phyloP scores from a whole-genome alignment of 164 flowering plant species.

The Vitis riparia region DNA sequence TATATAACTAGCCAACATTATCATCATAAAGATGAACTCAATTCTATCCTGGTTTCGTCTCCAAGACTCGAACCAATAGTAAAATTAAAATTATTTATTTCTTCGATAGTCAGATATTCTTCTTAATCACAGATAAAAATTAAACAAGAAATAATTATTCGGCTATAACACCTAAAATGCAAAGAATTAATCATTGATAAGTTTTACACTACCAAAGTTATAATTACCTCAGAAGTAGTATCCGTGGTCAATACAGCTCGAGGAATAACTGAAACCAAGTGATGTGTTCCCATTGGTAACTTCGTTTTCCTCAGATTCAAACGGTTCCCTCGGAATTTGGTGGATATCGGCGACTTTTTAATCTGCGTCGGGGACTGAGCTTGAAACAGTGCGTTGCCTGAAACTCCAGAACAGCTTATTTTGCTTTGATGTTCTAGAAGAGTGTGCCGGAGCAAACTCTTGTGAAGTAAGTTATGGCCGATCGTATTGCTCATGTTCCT shows the following conservation, averaged over 20 bases:
- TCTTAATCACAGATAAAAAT: too few species aligned
- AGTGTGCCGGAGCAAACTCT: conserved; percentile 33
- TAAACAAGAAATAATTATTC: too few species aligned
- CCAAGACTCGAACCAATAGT: too few species aligned
- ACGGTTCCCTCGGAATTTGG: conserved; percentile 35
- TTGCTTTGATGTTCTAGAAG: conserved; percentile 51
- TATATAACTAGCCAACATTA: too few species aligned
- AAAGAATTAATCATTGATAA: too few species aligned
- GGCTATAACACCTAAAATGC: too few species aligned
- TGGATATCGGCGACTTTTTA: conserved; percentile 30
- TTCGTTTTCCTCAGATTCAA: conserved; percentile 25
- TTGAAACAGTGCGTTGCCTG: conserved; percentile 43
- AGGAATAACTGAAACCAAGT: conserved; percentile 31
- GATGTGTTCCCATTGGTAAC: conserved; percentile 28
- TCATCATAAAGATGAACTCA: too few species aligned
- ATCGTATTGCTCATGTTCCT: conserved; percentile 69
- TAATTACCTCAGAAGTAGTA: conserved; percentile 60
- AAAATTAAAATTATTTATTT: too few species aligned
- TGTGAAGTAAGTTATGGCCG: conserved; percentile 51
- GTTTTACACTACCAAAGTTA: background rate
- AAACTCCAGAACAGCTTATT: conserved; percentile 29
- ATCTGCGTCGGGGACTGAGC: conserved; percentile 20
- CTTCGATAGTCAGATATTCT: too few species aligned
- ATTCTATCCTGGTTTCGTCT: too few species aligned
- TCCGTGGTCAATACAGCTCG: conserved; percentile 64